These are phyloP conservation scores for Leishmania martiniquensis DNA, from an alignment of 208 protist genomes.

Conservation along the genomic window DNA sequence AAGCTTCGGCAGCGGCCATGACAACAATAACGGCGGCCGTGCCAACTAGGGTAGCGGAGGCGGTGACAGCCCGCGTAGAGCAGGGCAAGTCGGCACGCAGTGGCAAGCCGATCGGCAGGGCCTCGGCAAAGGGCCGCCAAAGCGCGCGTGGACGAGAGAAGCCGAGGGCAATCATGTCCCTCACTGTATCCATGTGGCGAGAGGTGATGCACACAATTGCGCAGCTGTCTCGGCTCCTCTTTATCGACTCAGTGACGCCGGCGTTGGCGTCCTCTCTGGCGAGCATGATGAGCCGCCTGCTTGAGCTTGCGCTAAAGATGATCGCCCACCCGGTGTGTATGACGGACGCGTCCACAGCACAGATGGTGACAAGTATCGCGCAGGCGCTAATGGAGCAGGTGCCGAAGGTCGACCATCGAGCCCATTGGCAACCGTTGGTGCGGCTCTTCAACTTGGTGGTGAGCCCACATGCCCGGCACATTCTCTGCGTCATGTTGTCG, in stretches of 20 bases:
- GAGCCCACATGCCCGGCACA: conserved; percentile 66
- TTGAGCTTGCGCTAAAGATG: conserved; percentile 86
- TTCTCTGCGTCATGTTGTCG: conserved; percentile 54
- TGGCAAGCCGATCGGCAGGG: not conserved
- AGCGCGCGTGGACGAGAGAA: conserved; percentile 4
- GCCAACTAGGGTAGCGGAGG: not conserved
- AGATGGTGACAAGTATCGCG: conserved; percentile 38
- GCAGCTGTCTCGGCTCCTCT: conserved; percentile 40
- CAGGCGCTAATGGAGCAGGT: conserved; percentile 37
- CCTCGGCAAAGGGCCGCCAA: conserved; percentile 3
- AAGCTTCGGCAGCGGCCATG: not conserved
- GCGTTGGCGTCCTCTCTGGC: conserved; percentile 7
- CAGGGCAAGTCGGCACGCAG: not conserved
- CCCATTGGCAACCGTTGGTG: conserved; percentile 71
- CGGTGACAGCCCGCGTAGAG: not conserved
- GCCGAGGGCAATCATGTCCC: conserved; percentile 58
- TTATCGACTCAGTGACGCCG: conserved; percentile 1
- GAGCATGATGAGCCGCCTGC: conserved; percentile 63
- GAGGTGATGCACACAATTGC: conserved; percentile 86
- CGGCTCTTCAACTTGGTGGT: conserved; percentile 83
- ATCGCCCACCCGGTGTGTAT: conserved; percentile 78
- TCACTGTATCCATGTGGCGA: conserved; percentile 84
- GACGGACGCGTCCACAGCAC: conserved; percentile 52
- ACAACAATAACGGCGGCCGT: not conserved
- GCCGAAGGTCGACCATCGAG: conserved; percentile 34